Evolutionary conservation across 768 basidiomycete genomes (phyloP).

Genomic region (Chiua virens): DNA sequence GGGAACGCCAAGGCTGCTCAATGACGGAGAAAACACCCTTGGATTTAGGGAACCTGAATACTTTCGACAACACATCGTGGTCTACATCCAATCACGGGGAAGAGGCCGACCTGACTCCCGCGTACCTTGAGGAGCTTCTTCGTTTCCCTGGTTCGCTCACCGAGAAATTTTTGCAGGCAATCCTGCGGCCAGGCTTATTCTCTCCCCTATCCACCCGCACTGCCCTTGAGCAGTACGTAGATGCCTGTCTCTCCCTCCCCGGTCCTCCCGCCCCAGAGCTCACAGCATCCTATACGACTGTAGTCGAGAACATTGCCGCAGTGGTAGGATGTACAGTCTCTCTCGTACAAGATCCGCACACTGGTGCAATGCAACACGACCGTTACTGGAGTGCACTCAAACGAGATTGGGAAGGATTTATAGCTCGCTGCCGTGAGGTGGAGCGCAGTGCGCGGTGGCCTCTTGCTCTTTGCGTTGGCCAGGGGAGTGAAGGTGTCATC

Average conservation of each 20-base stretch:
- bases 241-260: slow-evolving; percentile 65
- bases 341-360: slow-evolving; percentile 69
- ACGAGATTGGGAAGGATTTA: slow-evolving; percentile 94
- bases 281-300: slow-evolving; percentile 58
- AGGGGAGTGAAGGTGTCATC: slow-evolving; percentile 45
- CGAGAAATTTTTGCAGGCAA: slow-evolving; percentile 76
- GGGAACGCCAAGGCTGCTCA: slow-evolving; percentile 80
- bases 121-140: slow-evolving; percentile 85
- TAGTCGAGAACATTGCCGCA: slow-evolving; percentile 74
- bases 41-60: slow-evolving; percentile 36
- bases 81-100: slow-evolving; percentile 57
- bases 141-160: slow-evolving; percentile 68
- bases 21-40: slow-evolving; percentile 60
- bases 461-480: slow-evolving; percentile 56
- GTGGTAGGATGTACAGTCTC: slow-evolving; percentile 86
- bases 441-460: slow-evolving; percentile 86
- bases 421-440: slow-evolving; percentile 86
- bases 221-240: slow-evolving; percentile 81
- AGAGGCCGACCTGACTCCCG: slow-evolving; percentile 76
- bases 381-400: slow-evolving; percentile 85
- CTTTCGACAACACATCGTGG: slow-evolving; percentile 45
- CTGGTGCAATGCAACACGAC: slow-evolving; percentile 74
- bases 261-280: slow-evolving; percentile 58
- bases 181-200: slow-evolving; percentile 88
- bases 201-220: slow-evolving; percentile 78